A percentile compares a stretch with the other conserved stretches of the same genome.
Conservation (phyloP, 2,329 filamentous ascomycete genomes). For the Dactylonectria macrodidyma region DNA sequence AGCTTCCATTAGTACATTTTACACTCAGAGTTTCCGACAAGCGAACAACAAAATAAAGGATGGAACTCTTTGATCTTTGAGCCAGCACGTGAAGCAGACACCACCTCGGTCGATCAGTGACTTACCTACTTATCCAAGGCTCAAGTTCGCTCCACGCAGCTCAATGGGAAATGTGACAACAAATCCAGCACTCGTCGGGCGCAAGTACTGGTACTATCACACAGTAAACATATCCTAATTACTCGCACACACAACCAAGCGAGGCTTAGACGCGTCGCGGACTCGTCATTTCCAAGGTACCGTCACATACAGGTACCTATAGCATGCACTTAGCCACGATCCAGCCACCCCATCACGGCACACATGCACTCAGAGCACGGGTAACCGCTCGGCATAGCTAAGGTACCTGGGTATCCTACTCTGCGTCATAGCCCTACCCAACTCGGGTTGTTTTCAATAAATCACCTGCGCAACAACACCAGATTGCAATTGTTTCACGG, state of each 20-base stretch:
- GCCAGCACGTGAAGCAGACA: background rate
- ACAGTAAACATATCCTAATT: background rate
- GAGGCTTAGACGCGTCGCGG: conserved; percentile 9
- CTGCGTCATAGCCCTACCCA: conserved; percentile 20
- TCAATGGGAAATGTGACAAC: background rate
- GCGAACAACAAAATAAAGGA: too few species aligned
- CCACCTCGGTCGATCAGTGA: background rate
- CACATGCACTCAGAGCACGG: background rate
- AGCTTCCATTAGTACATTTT: too few species aligned
- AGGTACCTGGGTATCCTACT: background rate
- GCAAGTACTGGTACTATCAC: background rate
- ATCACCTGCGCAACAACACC: conserved; percentile 5
- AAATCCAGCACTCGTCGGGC: background rate
- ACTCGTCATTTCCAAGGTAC: conserved; percentile 15
- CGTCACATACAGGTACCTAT: too few species aligned
- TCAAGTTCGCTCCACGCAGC: background rate
- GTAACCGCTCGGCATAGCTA: conserved; percentile 5
- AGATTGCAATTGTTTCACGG: conserved; percentile 28
- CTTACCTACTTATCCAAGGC: background rate
- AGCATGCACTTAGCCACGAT: conserved; percentile 29
- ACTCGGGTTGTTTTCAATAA: conserved; percentile 16
- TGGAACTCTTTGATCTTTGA: background rate
- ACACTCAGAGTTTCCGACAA: too few species aligned
- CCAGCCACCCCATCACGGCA: conserved; percentile 31
- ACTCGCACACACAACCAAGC: background rate